A percentile compares a stretch with the other conserved stretches of the same genome.
Evolutionary conservation across 306 rosid genomes (phyloP).

Genomic region (Quillaja saponaria): DNA sequence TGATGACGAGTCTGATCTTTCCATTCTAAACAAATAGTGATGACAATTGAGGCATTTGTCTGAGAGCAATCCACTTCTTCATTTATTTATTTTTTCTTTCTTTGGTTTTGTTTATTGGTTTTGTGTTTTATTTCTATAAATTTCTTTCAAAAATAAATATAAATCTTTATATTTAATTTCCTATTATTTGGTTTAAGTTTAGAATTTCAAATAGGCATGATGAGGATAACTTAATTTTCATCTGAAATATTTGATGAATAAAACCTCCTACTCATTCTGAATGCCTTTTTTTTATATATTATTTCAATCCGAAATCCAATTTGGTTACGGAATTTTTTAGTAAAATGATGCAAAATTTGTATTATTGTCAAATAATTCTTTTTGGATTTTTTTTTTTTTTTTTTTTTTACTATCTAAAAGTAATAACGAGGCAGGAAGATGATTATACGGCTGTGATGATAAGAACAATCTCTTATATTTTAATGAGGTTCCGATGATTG

Average conservation of each 20-base stretch:
- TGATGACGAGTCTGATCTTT: conserved; percentile 90
- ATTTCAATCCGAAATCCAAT: too few species aligned
- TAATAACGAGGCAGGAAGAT: conserved; percentile 2
- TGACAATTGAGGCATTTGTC: conserved; percentile 96
- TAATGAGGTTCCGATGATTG: conserved; percentile 56
- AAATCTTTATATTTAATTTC: not conserved
- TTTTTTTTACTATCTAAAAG: not conserved
- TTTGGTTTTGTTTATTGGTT: not conserved
- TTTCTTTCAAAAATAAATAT: not conserved
- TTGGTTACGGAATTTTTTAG: not conserved
- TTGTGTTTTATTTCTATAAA: not conserved
- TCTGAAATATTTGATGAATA: conserved; percentile 50
- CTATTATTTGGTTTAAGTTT: too few species aligned
- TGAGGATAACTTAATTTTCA: conserved; percentile 42
- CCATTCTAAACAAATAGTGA: conserved; percentile 63
- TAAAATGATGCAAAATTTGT: not conserved
- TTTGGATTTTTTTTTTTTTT: not conserved
- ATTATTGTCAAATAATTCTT: not conserved
- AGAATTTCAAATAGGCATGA: conserved; percentile 32
- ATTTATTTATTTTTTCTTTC: not conserved
- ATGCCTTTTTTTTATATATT: conserved; percentile 31
- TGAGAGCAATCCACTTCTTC: conserved; percentile 53
- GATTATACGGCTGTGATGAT: conserved; percentile 59
- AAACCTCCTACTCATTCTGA: conserved; percentile 92
- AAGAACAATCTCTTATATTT: not conserved